Evolutionary conservation across 2,329 filamentous ascomycete genomes (phyloP), one percentile per base, ranked within the genome.

Genomic region (Venturia nashicola): DNA sequence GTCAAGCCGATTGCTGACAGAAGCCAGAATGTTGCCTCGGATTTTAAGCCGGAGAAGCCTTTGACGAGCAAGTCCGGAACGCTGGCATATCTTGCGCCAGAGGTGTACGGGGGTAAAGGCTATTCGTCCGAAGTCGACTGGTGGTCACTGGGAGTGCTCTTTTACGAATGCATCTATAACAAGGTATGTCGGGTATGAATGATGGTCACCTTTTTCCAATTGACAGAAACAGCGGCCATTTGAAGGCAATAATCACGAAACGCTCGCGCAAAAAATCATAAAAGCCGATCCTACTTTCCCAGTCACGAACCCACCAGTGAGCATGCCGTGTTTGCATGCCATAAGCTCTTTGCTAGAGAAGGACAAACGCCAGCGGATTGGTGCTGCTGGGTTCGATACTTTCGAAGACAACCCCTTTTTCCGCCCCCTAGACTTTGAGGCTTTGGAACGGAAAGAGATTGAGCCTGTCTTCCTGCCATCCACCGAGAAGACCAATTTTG

Each of bases 141-240:
- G 94, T 99, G 94, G 94, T 97, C 94, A 6, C 77, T 99, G 27
- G 94, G 94, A 60, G 94, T 99, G 57, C 83, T 96, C n/a, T 97
- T 97, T 75, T 99, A 97, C 75, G 94, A 99, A 76, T 97, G 94
- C 82, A 97, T 99, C 68, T 99, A 97, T 79, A 96, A 95, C 78
- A 97, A 95, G 87, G 91, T 91, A 76, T 62, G 81, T 61, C 34
- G 61, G 62, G 46, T n/a, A 12, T 16, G 6, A 16, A n/a, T 16
- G 44, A 34, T 8, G 42, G 43, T 18, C 0, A 7, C 54, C 51
- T 14, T 9, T 27, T 4, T 5, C 36, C 36, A 9, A 27, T 32
- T 51, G 8, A 62, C 42, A 36, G 14, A 12, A 36, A 46, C 71
- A 96, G 90, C 85, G 94, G 70, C 94, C 94, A 27, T 99, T 97